Evolutionary conservation across 2,329 filamentous ascomycete species (phyloP).

Genomic region (Paraconiothyrium brasiliense): DNA sequence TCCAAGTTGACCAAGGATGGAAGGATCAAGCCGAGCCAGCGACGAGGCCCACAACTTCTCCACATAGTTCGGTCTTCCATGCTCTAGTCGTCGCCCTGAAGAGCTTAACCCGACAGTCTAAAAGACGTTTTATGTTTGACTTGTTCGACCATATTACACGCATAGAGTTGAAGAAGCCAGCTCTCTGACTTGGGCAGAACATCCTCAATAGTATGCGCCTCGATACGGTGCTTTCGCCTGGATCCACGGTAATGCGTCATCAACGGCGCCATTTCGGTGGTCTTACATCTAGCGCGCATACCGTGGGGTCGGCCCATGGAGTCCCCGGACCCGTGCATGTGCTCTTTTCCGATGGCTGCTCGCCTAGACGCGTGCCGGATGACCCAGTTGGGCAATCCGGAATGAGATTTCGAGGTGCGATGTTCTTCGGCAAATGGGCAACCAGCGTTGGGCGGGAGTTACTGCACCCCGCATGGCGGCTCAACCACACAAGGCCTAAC

Average conservation of each 20-base stretch:
- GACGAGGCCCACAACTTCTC: slow-evolving; percentile 2
- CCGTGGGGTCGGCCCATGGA: background rate
- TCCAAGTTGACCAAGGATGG: background rate
- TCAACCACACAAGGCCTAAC: slow-evolving; percentile 13
- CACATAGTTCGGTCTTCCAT: background rate
- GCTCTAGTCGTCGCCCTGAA: background rate
- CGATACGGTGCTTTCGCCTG: background rate
- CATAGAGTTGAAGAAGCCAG: background rate
- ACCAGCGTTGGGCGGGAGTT: slow-evolving; percentile 1
- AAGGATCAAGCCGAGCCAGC: background rate
- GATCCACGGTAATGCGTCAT: slow-evolving; percentile 2
- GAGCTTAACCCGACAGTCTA: background rate
- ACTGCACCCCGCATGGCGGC: slow-evolving; percentile 19
- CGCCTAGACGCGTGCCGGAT: slow-evolving; percentile 10
- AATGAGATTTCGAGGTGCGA: background rate
- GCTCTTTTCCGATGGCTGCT: background rate
- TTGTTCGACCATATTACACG: background rate
- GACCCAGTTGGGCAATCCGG: slow-evolving; percentile 16
- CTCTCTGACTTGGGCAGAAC: background rate
- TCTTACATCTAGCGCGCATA: slow-evolving; percentile 2
- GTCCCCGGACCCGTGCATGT: background rate
- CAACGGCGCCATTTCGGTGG: slow-evolving; percentile 11
- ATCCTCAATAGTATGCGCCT: background rate
- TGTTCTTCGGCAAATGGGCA: slow-evolving; percentile 4
- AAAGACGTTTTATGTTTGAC: background rate